Conservation (phyloP, 129 eudicot species). For the Kitagawia praeruptora region DNA sequence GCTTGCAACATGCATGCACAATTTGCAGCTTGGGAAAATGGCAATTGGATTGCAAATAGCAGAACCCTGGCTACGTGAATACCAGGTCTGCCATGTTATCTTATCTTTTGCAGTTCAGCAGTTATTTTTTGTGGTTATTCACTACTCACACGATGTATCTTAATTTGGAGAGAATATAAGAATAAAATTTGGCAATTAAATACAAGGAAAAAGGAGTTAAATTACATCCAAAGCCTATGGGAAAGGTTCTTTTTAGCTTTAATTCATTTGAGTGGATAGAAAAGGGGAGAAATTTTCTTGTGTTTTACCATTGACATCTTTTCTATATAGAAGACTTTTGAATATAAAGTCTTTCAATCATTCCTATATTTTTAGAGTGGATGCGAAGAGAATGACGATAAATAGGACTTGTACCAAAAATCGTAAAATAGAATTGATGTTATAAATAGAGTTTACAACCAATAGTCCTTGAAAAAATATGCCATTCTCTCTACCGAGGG, state of each 20-base stretch:
- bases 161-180: neutral
- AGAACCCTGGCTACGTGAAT: constrained; percentile 96
- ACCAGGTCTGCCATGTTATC: constrained; percentile 53
- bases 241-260: neutral
- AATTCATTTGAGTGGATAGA: neutral
- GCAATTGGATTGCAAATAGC: constrained; percentile 80
- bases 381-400: neutral
- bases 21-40: constrained; percentile 73
- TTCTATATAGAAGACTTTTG: neutral
- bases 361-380: neutral
- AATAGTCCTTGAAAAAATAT: neutral
- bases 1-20: constrained; percentile 91
- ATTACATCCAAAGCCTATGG: neutral
- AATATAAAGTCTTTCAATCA: neutral
- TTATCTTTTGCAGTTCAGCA: neutral
- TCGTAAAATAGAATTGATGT: neutral
- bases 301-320: neutral
- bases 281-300: neutral
- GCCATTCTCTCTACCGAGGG: neutral
- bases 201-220: neutral
- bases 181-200: neutral
- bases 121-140: neutral
- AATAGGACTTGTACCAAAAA: neutral
- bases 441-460: neutral
- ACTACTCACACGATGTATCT: neutral